Percentiles rank a stretch among this genome's conserved stretches.
phyloP scores from a whole-genome alignment of 768 basidiomycete species.

The Serendipita vermifera region DNA sequence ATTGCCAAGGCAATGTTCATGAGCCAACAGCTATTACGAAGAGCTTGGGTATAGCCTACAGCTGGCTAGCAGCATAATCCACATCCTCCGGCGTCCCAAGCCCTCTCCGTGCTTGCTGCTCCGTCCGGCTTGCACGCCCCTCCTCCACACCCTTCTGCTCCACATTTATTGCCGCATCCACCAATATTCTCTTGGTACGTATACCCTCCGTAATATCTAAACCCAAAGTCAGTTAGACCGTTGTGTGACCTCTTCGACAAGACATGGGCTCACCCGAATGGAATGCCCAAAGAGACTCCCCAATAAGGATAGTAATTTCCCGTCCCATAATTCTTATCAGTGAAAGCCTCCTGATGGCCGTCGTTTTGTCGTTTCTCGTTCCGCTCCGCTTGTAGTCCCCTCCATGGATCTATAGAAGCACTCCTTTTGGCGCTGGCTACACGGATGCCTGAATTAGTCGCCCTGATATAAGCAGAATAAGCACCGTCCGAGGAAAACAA shows the following conservation, averaged over 20 bases:
- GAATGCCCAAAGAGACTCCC: not conserved
- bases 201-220: not conserved
- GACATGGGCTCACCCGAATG: not conserved
- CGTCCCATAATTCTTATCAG: not conserved
- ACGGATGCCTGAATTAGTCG: not conserved
- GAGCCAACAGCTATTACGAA: no score
- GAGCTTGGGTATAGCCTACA: no score
- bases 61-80: no score
- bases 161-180: not conserved
- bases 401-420: not conserved
- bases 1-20: no score
- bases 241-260: not conserved
- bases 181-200: not conserved
- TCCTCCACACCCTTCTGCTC: not conserved
- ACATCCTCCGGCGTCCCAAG: no score
- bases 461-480: not conserved
- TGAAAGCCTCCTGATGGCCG: not conserved
- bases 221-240: not conserved
- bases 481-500: not conserved
- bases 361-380: slow-evolving; percentile 1
- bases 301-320: not conserved
- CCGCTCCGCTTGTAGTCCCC: not conserved
- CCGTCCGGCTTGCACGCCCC: no score
- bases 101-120: no score
- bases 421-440: not conserved